phyloP scores from a whole-genome alignment of 441 rosid species.

The Adansonia grandidieri region DNA sequence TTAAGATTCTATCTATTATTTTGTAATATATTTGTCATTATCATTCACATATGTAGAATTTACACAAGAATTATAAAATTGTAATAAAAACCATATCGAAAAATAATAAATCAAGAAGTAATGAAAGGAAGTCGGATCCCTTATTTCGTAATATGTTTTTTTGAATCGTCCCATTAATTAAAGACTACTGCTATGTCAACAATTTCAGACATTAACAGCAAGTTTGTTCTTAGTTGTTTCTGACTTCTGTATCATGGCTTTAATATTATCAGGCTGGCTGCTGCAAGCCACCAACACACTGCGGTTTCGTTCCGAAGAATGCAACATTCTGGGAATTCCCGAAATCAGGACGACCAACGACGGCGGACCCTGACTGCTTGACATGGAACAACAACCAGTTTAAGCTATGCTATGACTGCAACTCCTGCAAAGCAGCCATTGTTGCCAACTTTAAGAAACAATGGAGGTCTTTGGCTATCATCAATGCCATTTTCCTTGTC shows the following conservation, averaged over 20 bases:
- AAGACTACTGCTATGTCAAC: no score
- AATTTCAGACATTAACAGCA: no score
- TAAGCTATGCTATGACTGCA: conserved; percentile 32
- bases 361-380: conserved; percentile 34
- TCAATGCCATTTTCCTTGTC: conserved; percentile 35
- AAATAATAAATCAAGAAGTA: no score
- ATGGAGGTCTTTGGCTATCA: conserved; percentile 50
- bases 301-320: conserved; percentile 28
- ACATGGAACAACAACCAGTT: conserved; percentile 36
- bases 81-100: no score
- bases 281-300: conserved; percentile 46
- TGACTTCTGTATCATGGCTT: neutral
- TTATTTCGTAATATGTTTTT: no score
- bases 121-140: no score
- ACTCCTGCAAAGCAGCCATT: conserved; percentile 35
- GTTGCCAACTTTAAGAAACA: conserved; percentile 47
- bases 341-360: neutral
- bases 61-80: no score
- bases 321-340: conserved; percentile 33
- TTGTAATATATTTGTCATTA: no score
- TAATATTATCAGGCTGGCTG: conserved; percentile 37
- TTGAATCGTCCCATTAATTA: no score
- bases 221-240: neutral
- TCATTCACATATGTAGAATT: no score
- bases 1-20: no score